Evolutionary conservation across 495 filamentous ascomycete genomes (phyloP).

Genomic region (Penicillium longicatenatum): DNA sequence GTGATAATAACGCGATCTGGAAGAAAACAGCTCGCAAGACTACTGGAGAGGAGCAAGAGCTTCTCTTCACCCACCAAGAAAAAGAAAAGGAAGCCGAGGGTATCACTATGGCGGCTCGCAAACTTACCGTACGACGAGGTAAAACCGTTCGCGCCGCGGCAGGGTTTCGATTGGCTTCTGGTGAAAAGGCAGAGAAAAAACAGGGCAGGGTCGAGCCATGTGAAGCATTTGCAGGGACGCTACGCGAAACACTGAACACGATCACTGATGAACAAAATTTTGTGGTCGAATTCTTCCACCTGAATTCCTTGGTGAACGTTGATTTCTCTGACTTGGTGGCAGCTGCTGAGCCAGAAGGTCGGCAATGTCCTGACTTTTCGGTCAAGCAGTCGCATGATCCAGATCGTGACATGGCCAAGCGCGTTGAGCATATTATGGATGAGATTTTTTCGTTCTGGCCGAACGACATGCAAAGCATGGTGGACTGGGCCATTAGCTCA

Average conservation of each 20-base stretch:
- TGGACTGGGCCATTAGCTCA: conserved; percentile 78
- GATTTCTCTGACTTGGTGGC: conserved; percentile 83
- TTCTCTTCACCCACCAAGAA: conserved; percentile 84
- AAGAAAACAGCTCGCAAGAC: conserved; percentile 76
- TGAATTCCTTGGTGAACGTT: conserved; percentile 69
- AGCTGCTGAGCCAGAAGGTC: conserved; percentile 62
- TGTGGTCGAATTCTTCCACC: conserved; percentile 88
- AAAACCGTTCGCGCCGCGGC: conserved; percentile 77
- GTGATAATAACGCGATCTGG: conserved; percentile 78
- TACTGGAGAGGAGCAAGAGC: conserved; percentile 81
- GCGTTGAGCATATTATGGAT: conserved; percentile 82
- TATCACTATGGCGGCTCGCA: conserved; percentile 76
- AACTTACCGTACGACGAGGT: conserved; percentile 89
- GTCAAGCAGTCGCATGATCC: conserved; percentile 76
- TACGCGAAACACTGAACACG: conserved; percentile 76
- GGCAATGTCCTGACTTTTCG: conserved; percentile 68
- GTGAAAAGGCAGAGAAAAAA: conserved; percentile 55
- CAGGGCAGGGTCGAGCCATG: conserved; percentile 70
- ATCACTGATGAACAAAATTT: conserved; percentile 94
- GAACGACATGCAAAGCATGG: conserved; percentile 72
- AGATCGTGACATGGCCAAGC: conserved; percentile 77
- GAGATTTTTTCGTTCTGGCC: conserved; percentile 81
- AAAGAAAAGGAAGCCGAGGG: conserved; percentile 74
- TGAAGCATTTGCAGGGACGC: conserved; percentile 78
- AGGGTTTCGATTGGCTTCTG: conserved; percentile 49